These are phyloP conservation scores for Aspergillus sp. DNA, from an alignment of 2,329 filamentous ascomycete genomes.

Conservation along the genomic window DNA sequence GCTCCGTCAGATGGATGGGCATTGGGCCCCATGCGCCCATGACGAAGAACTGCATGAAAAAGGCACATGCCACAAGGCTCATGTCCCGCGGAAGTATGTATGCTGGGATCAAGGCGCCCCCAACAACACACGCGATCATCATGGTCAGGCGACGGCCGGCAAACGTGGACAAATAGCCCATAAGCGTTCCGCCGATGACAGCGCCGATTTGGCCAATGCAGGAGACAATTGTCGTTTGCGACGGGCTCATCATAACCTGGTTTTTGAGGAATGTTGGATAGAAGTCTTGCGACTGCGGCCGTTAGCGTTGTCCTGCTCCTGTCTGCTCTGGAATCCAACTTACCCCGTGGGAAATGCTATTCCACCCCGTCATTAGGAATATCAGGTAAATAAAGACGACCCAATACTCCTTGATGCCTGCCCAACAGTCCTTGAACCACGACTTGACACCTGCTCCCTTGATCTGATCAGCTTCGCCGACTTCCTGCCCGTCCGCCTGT, in stretches of 20 bases:
- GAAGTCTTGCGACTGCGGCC: conserved; percentile 54
- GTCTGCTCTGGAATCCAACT: conserved; percentile 39
- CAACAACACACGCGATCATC: conserved; percentile 57
- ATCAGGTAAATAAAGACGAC: conserved; percentile 68
- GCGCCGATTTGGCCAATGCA: conserved; percentile 74
- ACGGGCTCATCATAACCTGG: conserved; percentile 59
- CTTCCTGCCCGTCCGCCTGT: neutral
- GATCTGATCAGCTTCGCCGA: neutral
- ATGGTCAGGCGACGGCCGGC: conserved; percentile 54
- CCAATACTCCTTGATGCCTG: conserved; percentile 63
- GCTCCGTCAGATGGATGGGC: conserved; percentile 67
- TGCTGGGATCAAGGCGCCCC: conserved; percentile 57
- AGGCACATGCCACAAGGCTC: conserved; percentile 21
- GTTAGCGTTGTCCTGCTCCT: neutral
- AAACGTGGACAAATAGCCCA: conserved; percentile 64
- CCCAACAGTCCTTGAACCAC: conserved; percentile 61
- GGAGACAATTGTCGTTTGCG: conserved; percentile 59
- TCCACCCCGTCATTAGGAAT: conserved; percentile 62
- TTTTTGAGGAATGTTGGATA: conserved; percentile 73
- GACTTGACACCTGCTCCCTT: conserved; percentile 39
- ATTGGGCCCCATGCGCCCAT: conserved; percentile 63
- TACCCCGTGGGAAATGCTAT: neutral
- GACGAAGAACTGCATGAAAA: conserved; percentile 53
- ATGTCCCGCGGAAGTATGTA: conserved; percentile 50
- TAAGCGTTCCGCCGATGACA: conserved; percentile 46